A percentile compares a stretch with the other conserved stretches of the same genome.
Evolutionary conservation across 352 stramenopile genomes (phyloP).

Genomic region (Phytophthora macrochlamydospora): DNA sequence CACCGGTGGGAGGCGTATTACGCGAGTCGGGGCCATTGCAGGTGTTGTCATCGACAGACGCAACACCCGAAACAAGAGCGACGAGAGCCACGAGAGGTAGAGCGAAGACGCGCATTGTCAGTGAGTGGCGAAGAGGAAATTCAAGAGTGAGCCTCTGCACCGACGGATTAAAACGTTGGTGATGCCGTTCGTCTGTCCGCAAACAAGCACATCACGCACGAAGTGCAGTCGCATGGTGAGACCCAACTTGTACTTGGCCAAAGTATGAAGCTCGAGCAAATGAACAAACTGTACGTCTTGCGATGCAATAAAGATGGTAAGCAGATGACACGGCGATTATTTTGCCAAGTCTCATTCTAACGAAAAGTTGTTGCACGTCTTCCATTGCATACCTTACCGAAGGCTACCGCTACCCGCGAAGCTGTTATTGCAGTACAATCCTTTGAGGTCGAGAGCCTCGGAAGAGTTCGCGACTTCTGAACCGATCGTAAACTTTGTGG

Average conservation of each 20-base stretch:
- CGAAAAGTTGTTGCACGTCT: no score
- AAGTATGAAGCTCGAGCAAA: no score
- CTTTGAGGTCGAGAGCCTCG: no score
- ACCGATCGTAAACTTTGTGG: not conserved
- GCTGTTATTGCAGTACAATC: no score
- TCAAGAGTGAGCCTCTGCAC: not conserved
- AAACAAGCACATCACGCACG: not conserved
- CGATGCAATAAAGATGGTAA: not conserved
- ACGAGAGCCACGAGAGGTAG: not conserved
- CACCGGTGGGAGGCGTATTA: constrained; percentile 13
- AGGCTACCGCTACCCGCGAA: no score
- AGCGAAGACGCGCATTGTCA: not conserved
- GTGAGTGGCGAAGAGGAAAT: not conserved
- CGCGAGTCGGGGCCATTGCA: constrained; percentile 25
- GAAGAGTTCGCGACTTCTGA: not conserved
- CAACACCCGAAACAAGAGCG: not conserved
- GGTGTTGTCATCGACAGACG: constrained; percentile 4
- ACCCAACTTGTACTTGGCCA: not conserved
- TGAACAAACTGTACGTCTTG: no score
- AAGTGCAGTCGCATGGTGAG: not conserved
- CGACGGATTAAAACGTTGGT: not conserved
- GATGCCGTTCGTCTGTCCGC: not conserved
- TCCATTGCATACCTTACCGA: no score
- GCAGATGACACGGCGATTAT: not conserved
- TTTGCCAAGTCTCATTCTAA: no score